Base-by-base conservation (phyloP, 441 rosid species). In the Gossypium schwendimanii region DNA sequence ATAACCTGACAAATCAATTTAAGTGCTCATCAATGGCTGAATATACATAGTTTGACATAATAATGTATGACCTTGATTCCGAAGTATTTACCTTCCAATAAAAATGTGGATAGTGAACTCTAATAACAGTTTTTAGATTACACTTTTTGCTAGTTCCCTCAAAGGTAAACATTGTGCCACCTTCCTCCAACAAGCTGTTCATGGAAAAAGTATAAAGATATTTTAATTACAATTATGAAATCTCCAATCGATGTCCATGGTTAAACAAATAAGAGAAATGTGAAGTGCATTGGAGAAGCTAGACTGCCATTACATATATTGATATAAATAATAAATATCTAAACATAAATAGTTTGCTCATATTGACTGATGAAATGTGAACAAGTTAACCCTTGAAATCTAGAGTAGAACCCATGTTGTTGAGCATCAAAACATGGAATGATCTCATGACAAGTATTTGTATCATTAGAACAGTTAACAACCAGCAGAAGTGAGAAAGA, bases 71-170 rank as follows among this genome's bases (percentile, higher is more conserved):
- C 39, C 39, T 67, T 67, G 59, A 50, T 50, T 68, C 6, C 6
- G 60, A 47, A 28, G 63, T 9, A 63, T 44, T 4, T 76, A 93
- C 98, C 98, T 92, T 94, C 97, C 98, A 91, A 73, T 94, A 91
- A 82, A 94, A 91, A 49, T 81, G 92, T 63, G 99, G 94, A 79
- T 63, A 83, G 80, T 91, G 93, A 77, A 94, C 80, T 74, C 57
- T 87, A 77, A 92, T 68, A 55, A 79, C 73, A 77, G 85, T 67
- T 72, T 85, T 82, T 26, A 79, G 72, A 41, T 55, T 64, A 75
- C 86, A 83, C 24, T 71, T 83, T 63, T 80, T 36, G 2, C 31
- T 58, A 6, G 81, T 78, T 70, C 89, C 96, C 10, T 83, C 88
- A 15, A 89, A 92, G 2, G 78, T 80, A 62, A 86, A 88, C 55